Base-by-base conservation (phyloP, 169 alveolate genomes). In the Eimeria sp. region DNA sequence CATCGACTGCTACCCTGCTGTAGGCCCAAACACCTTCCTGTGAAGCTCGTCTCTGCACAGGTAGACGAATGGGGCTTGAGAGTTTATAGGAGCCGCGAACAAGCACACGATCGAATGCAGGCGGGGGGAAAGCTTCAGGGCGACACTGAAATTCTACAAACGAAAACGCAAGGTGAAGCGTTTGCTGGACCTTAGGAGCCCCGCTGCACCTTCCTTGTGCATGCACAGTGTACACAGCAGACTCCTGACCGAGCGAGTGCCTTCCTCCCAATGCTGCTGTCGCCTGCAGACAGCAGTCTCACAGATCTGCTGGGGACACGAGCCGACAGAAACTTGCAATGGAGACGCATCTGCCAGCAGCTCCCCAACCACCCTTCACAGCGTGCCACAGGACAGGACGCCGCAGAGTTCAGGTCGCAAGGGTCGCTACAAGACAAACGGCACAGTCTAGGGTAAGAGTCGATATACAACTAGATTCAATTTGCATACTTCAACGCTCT, bases 381-480 rank as follows among this genome's bases (percentile, higher is more conserved):
- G 80, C 80, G n/a, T 70, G 80, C 80, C 80, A 70, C 10, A 6
- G 27, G 51, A 65, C 75, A 65, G 75, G 75, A 65, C 80, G 80
- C 80, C 51, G 18, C 49, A 30, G 51, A 49, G 27, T n/a, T 30
- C 30, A 5, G 25, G 80, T 34, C 34, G 80, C 80, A 70, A 49
- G 80, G 80, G 80, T 70, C 49, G 80, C 80, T 11, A 25, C 80
- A 70, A 70, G 80, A 70, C 80, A 70, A 70, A 70, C 47, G 80
- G 80, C 47, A 27, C 51, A 27, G 51, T 30, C 27, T 34, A 34
- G 51, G 14, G 80, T 22, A n/a, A 16, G 51, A 30, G 47, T 70
- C 51, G 51, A 70, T 70, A 70, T 30, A 70, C 51, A 34, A 70
- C 51, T 70, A 49, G 30, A 70, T 34, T 70, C 51, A 70, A 34